Evolutionary conservation across 1,284 basidiomycete genomes (phyloP), one percentile per base, ranked within the genome.

Genomic region (Boletus sp.): DNA sequence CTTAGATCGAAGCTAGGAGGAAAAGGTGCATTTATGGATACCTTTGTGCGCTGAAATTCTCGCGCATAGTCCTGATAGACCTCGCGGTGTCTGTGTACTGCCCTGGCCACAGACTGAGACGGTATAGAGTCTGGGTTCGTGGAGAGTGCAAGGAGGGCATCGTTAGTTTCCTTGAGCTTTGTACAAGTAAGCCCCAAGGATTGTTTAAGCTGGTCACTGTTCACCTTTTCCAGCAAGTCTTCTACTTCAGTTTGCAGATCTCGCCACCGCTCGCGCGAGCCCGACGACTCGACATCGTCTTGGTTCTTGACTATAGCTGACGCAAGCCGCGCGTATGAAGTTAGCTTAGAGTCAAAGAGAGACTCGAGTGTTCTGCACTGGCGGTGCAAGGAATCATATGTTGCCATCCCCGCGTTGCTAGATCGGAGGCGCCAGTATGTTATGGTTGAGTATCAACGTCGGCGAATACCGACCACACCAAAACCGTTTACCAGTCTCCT

Each of bases 291-390:
- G 32, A 91, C 56, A 60, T 91, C 88, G 41, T 81, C 73, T 30
- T 72, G 72, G 32, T 70, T 72, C 43, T 75, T 78, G 0, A 84
- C 80, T 53, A 94, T 82, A 22, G 80, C 78, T 3, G 87, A 81
- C 4, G 89, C 91, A 29, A 96, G 75, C 55, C 89, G 87, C 19
- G 90, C 84, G 68, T 97, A 98, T 7, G 88, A 76, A 0, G 91
- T 91, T 17, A 98, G 77, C 67, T 96, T 94, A 29, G 88, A 76
- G 65, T 96, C 91, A 57, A 97, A 88, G 22, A 93, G 79, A 35
- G 90, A 87, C 67, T 96, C 93, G 26, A 96, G 81, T 7, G 91
- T 93, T 57, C 93, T 78, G 65, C 90, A 92, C 70, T 94, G 91
- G 53, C 91, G 75, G 60, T 94, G 86, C 33, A 91, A 71, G 48